These are phyloP conservation scores for Pyrus hybrid DNA, from an alignment of 331 rosid genomes.

Conservation along the genomic window DNA sequence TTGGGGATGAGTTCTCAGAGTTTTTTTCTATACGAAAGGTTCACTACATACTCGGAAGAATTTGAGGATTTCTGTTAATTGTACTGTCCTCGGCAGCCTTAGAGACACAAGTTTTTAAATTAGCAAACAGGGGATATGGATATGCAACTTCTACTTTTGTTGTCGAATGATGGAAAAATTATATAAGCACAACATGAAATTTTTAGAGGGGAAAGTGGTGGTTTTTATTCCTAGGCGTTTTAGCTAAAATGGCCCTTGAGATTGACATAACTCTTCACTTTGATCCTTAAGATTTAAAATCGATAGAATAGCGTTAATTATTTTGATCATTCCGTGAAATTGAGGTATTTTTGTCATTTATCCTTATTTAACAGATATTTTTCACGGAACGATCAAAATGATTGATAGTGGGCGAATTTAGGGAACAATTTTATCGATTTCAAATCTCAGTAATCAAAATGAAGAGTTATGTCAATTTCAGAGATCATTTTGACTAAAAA, in stretches of 20 bases:
- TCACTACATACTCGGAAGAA: not conserved
- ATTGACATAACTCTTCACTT: too few species aligned
- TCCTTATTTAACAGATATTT: too few species aligned
- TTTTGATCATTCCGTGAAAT: too few species aligned
- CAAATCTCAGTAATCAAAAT: too few species aligned
- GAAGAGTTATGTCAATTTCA: too few species aligned
- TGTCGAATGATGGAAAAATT: not conserved
- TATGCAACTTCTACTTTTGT: not conserved
- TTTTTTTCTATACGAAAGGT: not conserved
- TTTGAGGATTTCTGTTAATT: not conserved
- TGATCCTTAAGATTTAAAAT: too few species aligned
- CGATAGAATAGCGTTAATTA: too few species aligned
- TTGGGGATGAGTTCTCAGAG: conserved; percentile 31
- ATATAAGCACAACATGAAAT: not conserved
- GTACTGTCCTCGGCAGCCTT: not conserved
- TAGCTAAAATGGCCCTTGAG: too few species aligned
- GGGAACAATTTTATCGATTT: rapidly evolving
- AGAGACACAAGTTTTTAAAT: not conserved
- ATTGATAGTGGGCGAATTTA: too few species aligned
- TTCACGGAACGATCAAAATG: too few species aligned
- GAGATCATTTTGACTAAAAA: too few species aligned
- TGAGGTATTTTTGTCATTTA: too few species aligned
- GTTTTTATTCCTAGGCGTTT: not conserved
- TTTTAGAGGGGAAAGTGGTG: not conserved
- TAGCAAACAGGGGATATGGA: not conserved